Evolutionary conservation across 1,284 basidiomycete genomes (phyloP).

Genomic region (Trametes versicolor): DNA sequence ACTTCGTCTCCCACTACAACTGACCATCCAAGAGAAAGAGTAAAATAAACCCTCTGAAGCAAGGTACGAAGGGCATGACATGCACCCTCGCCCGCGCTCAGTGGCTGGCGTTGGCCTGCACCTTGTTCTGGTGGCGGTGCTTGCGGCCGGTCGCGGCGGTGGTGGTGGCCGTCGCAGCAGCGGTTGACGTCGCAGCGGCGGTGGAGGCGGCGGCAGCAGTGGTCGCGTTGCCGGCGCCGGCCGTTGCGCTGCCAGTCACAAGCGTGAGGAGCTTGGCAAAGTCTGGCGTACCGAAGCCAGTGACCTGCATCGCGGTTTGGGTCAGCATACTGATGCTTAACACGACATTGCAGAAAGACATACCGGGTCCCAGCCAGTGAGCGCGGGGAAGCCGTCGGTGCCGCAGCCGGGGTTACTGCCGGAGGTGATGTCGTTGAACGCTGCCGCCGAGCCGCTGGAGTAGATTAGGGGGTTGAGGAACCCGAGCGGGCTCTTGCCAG

Average conservation of each 20-base stretch:
- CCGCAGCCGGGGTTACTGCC: slow-evolving; percentile 47
- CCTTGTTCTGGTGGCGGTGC: slow-evolving; percentile 9
- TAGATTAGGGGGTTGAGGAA: slow-evolving; percentile 60
- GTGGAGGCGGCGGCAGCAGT: not conserved
- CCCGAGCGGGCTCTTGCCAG: slow-evolving; percentile 54
- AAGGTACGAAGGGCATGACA: not conserved
- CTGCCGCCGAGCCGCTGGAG: slow-evolving; percentile 39
- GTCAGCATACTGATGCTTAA: not conserved
- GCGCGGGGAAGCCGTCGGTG: slow-evolving; percentile 49
- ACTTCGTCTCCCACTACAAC: slow-evolving; percentile 20
- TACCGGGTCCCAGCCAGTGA: slow-evolving; percentile 56
- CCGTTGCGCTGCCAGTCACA: slow-evolving; percentile 28
- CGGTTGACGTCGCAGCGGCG: not conserved
- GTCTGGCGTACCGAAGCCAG: slow-evolving; percentile 46
- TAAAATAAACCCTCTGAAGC: slow-evolving; percentile 1
- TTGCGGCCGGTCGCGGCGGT: slow-evolving; percentile 9
- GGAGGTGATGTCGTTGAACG: slow-evolving; percentile 53
- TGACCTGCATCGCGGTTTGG: slow-evolving; percentile 25
- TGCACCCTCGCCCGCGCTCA: not conserved
- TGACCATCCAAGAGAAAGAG: slow-evolving; percentile 13
- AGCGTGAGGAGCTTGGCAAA: slow-evolving; percentile 38
- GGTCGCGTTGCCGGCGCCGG: slow-evolving; percentile 8
- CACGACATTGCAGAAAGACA: not conserved
- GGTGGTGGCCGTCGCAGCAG: slow-evolving; percentile 5
- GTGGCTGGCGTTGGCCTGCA: slow-evolving; percentile 1